phyloP scores from a whole-genome alignment of 441 rosid genomes.

The Metrosideros polymorpha region DNA sequence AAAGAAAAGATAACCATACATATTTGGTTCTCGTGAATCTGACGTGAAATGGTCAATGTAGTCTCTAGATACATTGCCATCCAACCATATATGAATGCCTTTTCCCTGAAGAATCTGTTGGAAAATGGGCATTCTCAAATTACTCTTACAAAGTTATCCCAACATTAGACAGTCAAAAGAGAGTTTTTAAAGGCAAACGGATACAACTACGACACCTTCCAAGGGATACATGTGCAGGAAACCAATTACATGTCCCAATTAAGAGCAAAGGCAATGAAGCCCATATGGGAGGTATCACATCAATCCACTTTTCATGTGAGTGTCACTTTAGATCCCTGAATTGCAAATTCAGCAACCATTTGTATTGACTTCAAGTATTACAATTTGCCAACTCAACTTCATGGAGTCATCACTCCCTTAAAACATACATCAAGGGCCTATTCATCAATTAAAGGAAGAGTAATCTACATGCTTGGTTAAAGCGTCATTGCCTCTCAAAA shows the following conservation, averaged over 20 bases:
- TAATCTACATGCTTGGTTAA: too few relatives aligned
- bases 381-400: too few relatives aligned
- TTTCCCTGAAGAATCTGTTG: conserved; percentile 69
- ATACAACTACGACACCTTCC: background rate
- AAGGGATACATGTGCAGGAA: background rate
- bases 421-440: too few relatives aligned
- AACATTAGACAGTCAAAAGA: background rate
- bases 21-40: background rate
- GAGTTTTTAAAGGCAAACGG: background rate
- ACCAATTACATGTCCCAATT: background rate
- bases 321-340: background rate
- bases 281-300: background rate
- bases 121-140: background rate
- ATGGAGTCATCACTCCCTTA: too few relatives aligned
- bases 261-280: background rate
- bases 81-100: conserved; percentile 80
- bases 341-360: background rate
- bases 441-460: too few relatives aligned
- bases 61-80: conserved; percentile 81
- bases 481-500: too few relatives aligned
- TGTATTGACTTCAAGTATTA: too few relatives aligned
- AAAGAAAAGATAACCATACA: background rate
- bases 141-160: background rate
- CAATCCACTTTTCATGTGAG: too few relatives aligned
- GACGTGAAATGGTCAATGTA: conserved; percentile 49